phyloP scores from a whole-genome alignment of 768 basidiomycete genomes.

The Plicaturopsis crispa region DNA sequence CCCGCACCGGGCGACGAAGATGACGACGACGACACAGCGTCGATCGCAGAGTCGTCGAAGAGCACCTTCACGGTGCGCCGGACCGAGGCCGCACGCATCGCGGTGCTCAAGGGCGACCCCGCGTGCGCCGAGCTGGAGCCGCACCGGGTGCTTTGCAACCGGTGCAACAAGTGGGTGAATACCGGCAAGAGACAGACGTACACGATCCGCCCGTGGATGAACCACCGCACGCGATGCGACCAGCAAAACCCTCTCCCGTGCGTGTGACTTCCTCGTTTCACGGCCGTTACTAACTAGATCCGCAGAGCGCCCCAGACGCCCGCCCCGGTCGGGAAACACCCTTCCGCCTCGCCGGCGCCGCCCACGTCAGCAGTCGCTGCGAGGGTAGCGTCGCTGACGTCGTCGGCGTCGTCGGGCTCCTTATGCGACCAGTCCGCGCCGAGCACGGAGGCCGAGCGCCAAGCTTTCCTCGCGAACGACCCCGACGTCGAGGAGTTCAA shows the following conservation, averaged over 20 bases:
- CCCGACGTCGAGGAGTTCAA: constrained; percentile 41
- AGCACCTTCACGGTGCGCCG: constrained; percentile 40
- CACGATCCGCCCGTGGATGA: constrained; percentile 53
- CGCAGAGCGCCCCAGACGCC: not conserved
- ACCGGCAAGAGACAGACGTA: constrained; percentile 49
- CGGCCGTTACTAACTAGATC: constrained; percentile 2
- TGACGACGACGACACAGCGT: constrained; percentile 41
- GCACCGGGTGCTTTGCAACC: constrained; percentile 48
- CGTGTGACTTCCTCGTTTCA: constrained; percentile 18
- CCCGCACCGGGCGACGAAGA: too few species aligned
- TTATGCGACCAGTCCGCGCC: constrained; percentile 9
- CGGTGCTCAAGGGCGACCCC: constrained; percentile 57
- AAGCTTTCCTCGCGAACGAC: constrained; percentile 46
- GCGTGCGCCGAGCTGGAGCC: constrained; percentile 50
- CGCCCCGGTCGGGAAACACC: constrained; percentile 10
- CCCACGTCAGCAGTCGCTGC: constrained; percentile 20
- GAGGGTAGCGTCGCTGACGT: too few species aligned
- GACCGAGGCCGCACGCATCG: constrained; percentile 53
- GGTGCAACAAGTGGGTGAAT: constrained; percentile 49
- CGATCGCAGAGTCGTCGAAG: constrained; percentile 45
- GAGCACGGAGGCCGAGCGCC: constrained; percentile 36
- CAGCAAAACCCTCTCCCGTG: constrained; percentile 24
- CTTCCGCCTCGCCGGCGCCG: constrained; percentile 15
- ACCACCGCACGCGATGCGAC: constrained; percentile 49
- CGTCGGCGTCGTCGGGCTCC: too few species aligned